Evolutionary conservation across 2,329 filamentous ascomycete genomes (phyloP).

Genomic region (Aspergillus uvarum): DNA sequence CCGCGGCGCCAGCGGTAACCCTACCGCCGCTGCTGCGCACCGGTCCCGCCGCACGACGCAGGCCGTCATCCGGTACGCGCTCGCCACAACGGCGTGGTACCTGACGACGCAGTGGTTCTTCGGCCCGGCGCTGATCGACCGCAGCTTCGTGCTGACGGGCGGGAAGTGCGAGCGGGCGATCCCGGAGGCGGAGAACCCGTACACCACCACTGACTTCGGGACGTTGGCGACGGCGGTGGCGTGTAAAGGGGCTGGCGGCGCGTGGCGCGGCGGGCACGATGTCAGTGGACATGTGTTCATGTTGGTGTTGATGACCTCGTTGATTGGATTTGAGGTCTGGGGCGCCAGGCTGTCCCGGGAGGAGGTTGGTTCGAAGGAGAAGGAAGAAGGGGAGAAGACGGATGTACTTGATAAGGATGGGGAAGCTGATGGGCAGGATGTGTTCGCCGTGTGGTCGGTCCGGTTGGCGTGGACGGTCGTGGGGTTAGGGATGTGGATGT

Average conservation of each 20-base stretch:
- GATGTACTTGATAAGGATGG: not conserved
- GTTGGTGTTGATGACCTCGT: conserved; percentile 77
- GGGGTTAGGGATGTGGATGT: conserved; percentile 83
- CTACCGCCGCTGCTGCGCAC: conserved; percentile 42
- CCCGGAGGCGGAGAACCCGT: conserved; percentile 42
- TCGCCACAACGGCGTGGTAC: conserved; percentile 77
- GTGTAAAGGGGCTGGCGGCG: conserved; percentile 78
- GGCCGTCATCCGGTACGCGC: conserved; percentile 65
- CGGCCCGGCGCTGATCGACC: conserved; percentile 84
- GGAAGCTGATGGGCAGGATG: conserved; percentile 44
- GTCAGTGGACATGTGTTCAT: conserved; percentile 95
- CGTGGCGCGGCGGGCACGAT: conserved; percentile 92
- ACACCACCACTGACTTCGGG: conserved; percentile 22
- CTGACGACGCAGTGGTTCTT: conserved; percentile 96
- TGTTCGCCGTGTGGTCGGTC: conserved; percentile 55
- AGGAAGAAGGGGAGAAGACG: conserved; percentile 26
- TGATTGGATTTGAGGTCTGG: conserved; percentile 78
- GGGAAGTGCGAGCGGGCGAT: conserved; percentile 70
- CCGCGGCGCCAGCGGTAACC: not conserved
- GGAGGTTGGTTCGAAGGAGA: not conserved
- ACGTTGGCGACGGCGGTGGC: conserved; percentile 69
- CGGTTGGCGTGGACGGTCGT: conserved; percentile 59
- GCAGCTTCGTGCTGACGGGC: conserved; percentile 83
- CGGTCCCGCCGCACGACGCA: conserved; percentile 52
- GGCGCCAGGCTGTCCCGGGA: conserved; percentile 48